These are phyloP conservation scores for Raffaelea ambrosiae DNA, from an alignment of 2,329 filamentous ascomycete genomes.

Conservation along the genomic window DNA sequence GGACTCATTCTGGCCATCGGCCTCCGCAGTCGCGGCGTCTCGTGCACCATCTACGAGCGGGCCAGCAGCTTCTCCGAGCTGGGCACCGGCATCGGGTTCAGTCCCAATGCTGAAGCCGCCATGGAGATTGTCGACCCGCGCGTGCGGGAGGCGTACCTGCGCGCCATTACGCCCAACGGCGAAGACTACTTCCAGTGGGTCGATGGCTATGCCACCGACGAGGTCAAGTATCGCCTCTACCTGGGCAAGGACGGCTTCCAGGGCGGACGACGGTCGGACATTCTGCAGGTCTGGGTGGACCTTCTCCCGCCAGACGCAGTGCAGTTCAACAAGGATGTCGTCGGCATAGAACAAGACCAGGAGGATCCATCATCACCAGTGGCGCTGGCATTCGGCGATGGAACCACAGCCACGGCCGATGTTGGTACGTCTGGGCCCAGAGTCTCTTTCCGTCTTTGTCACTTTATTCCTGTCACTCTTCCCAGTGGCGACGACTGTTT, in stretches of 20 bases:
- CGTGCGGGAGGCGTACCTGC: conserved; percentile 28
- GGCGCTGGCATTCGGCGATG: conserved; percentile 22
- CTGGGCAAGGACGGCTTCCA: conserved; percentile 33
- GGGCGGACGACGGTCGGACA: conserved; percentile 29
- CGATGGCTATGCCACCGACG: conserved; percentile 22
- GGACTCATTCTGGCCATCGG: conserved; percentile 39
- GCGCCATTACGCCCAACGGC: conserved; percentile 26
- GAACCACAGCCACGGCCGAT: conserved; percentile 20
- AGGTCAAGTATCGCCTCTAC: conserved; percentile 24
- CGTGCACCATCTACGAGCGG: conserved; percentile 38
- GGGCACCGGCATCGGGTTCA: conserved; percentile 43
- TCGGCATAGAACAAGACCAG: conserved; percentile 17
- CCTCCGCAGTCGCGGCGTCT: conserved; percentile 31
- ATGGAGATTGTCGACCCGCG: conserved; percentile 29
- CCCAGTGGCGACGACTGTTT: too few relatives aligned
- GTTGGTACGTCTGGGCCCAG: conserved; percentile 16
- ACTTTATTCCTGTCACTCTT: too few relatives aligned
- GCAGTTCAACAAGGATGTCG: conserved; percentile 24
- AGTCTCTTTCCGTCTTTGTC: neutral
- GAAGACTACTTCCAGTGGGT: conserved; percentile 36
- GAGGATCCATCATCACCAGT: neutral
- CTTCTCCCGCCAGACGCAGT: conserved; percentile 19
- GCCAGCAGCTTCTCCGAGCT: conserved; percentile 32
- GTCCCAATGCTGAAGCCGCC: conserved; percentile 40
- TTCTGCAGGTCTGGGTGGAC: conserved; percentile 28